phyloP scores from a whole-genome alignment of 805 yeast genomes.

The Wickerhamomyces xylosicus region DNA sequence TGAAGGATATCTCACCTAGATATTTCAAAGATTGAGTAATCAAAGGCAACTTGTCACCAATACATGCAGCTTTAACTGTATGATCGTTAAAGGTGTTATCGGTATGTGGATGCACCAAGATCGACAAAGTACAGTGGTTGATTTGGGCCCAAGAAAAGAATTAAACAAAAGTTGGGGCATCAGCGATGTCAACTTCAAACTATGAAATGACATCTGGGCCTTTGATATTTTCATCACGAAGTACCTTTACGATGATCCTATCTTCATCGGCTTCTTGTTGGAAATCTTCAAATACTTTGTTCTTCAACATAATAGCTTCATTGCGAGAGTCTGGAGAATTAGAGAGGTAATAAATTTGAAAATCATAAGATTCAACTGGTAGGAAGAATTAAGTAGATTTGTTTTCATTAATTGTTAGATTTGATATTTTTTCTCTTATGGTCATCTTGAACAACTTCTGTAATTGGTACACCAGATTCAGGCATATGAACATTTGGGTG shows the following conservation, averaged over 20 bases:
- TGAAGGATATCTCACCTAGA: conserved; percentile 8
- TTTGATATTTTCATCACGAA: conserved; percentile 3
- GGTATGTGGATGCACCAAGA: conserved; percentile 38
- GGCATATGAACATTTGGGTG: no score
- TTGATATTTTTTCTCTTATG: no score
- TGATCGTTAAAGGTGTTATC: conserved; percentile 34
- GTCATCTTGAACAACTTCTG: no score
- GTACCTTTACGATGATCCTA: conserved; percentile 5
- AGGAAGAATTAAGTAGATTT: conserved; percentile 2
- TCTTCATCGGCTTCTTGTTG: conserved; percentile 22
- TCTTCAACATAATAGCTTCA: conserved; percentile 28
- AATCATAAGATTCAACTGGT: conserved; percentile 31
- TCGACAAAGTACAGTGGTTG: conserved; percentile 39
- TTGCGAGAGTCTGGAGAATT: conserved; percentile 21
- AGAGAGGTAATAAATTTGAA: conserved; percentile 40
- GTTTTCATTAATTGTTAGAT: no score
- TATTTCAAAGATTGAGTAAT: conserved; percentile 4
- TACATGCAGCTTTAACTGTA: conserved; percentile 40
- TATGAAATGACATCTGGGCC: conserved; percentile 40
- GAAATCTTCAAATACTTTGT: conserved; percentile 25
- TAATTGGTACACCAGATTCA: no score
- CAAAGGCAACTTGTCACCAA: conserved; percentile 29
- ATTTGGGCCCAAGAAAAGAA: conserved; percentile 37
- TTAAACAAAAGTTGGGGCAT: conserved; percentile 28
- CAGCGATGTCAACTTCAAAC: conserved; percentile 44